phyloP scores from a whole-genome alignment of 176 grass and related monocot genomes.

The Aegilops umbellulata region DNA sequence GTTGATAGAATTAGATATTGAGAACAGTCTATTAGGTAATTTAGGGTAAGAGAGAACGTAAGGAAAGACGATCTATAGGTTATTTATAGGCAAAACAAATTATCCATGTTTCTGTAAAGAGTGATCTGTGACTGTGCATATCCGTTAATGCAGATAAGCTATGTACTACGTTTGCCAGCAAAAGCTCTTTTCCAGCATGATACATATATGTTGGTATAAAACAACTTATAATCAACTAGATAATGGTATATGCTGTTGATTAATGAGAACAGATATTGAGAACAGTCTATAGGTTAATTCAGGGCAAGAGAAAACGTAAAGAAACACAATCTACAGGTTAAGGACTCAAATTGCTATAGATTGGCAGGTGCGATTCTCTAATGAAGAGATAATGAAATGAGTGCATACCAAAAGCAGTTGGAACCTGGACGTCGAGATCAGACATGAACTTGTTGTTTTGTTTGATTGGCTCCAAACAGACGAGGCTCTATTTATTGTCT shows the following conservation, averaged over 20 bases:
- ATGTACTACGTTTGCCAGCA: too few relatives aligned
- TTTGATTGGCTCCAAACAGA: constrained; percentile 25
- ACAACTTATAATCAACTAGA: not conserved
- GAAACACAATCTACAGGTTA: not conserved
- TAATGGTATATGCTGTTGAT: not conserved
- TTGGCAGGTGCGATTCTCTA: not conserved
- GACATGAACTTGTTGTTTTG: constrained; percentile 56
- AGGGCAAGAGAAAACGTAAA: not conserved
- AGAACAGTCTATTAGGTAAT: not conserved
- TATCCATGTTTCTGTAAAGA: not conserved
- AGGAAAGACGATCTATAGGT: not conserved
- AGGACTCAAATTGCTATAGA: not conserved
- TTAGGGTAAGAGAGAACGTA: not conserved
- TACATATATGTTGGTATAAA: not conserved
- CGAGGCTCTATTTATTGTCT: constrained; percentile 5
- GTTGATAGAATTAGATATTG: not conserved
- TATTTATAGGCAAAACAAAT: not conserved
- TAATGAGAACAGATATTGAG: not conserved
- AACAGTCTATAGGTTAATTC: not conserved
- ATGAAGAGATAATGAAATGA: not conserved
- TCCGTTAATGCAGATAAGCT: not conserved
- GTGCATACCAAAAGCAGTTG: constrained; percentile 59
- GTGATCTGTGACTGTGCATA: not conserved
- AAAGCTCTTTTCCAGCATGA: not conserved
- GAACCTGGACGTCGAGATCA: constrained; percentile 47